phyloP scores from a whole-genome alignment of 2,329 filamentous ascomycete species.

The Neonectria neomacrospora region DNA sequence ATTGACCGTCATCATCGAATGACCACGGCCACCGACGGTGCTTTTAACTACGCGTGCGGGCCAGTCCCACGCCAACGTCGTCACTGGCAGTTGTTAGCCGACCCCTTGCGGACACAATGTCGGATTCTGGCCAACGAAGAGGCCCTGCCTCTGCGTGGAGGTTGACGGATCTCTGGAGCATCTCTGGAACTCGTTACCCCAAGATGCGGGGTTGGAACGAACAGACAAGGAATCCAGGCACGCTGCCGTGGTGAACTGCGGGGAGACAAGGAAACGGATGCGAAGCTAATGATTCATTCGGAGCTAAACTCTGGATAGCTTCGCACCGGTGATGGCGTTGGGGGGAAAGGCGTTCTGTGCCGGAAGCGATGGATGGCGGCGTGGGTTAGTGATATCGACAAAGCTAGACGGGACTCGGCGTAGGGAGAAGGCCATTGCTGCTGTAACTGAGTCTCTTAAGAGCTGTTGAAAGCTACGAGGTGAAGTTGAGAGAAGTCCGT shows the following conservation, averaged over 20 bases:
- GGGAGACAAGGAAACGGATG: background rate
- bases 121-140: background rate
- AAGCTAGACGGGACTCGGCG: background rate
- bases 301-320: background rate
- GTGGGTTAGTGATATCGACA: background rate
- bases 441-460: background rate
- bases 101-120: background rate
- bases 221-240: background rate
- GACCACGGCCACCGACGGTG: background rate
- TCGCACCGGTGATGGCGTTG: background rate
- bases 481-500: background rate
- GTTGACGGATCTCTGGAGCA: slow-evolving; percentile 15
- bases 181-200: slow-evolving; percentile 33
- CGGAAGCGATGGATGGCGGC: background rate
- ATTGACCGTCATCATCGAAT: background rate
- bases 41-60: background rate
- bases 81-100: background rate
- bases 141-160: background rate
- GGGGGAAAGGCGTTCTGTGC: background rate
- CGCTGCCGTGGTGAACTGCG: background rate
- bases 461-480: background rate
- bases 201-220: slow-evolving; percentile 22
- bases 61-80: background rate
- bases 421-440: background rate
- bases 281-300: slow-evolving; percentile 27